Base-by-base conservation (phyloP, 305 asterid genomes). In the Solanum aculeatissimum region DNA sequence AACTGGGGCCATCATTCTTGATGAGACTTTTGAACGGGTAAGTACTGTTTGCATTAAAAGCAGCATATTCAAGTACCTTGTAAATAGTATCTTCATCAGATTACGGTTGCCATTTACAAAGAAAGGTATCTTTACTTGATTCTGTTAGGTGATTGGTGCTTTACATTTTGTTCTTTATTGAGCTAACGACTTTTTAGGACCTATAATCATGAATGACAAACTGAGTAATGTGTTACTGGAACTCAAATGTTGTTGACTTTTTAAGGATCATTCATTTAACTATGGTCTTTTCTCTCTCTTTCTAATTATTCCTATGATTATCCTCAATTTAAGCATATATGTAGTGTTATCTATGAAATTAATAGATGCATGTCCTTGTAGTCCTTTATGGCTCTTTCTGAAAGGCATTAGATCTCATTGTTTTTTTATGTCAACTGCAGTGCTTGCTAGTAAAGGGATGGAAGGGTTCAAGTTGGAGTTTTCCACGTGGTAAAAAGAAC, bases 381-480 rank as follows among this genome's bases (percentile, higher is more conserved):
- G 47, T 54, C 69, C 45, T 60, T 62, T 60, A 81, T 62, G 29
- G 42, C 23, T 43, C 38, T 25, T 81, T 40, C 40, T 79, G 62
- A 32, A 51, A 19, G 29, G 11, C 78, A 40, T n/a, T 40, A 38
- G 78, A 69, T 77, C 65, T 51, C 45, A 77, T 77, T 29, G 83
- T 35, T 29, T 19, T 7, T 82, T 74, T 85, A 68, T 58, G 45
- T 15, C 47, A 60, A 85, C 68, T 86, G 82, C 92, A 97, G 99
- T 97, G 99, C 91, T 84, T 97, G 82, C 92, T 97, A 80, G 99
- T 97, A 84, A 97, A 97, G 90, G 99, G 99, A 74, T 97, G 99
- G 99, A 97, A 95, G 88, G 99, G 99, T 82, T 84, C 95, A 58
- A 97, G 98, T 89, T 97, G 99, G 99, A 97, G 99, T 87, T 97